These are phyloP conservation scores for Santalum album DNA, from an alignment of 164 flowering plant species.

Conservation along the genomic window DNA sequence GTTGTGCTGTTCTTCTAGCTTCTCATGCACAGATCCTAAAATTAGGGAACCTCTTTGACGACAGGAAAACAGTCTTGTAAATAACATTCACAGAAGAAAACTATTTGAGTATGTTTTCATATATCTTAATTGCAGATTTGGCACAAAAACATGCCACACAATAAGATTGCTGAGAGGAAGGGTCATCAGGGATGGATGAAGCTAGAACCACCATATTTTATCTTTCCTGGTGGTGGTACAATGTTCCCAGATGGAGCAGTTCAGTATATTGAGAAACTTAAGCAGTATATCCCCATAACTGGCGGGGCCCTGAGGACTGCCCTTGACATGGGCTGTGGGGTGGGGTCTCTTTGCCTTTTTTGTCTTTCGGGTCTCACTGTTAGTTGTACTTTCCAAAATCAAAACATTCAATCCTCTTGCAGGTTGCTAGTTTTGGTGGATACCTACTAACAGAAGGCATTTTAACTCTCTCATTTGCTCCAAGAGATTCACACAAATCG, in stretches of 20 bases:
- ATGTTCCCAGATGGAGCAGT: slow-evolving; percentile 97
- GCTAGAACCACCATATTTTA: slow-evolving; percentile 67
- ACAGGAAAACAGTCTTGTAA: too few relatives aligned
- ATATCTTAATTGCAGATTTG: slow-evolving; percentile 59
- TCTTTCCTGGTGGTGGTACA: slow-evolving; percentile 98
- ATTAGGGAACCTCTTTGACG: too few relatives aligned
- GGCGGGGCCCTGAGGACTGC: slow-evolving; percentile 84
- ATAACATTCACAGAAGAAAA: too few relatives aligned
- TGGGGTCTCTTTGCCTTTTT: slow-evolving; percentile 21
- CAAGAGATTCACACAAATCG: slow-evolving; percentile 94
- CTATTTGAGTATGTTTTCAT: background rate
- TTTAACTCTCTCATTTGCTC: slow-evolving; percentile 91
- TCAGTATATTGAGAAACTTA: slow-evolving; percentile 79
- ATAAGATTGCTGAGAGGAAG: slow-evolving; percentile 90
- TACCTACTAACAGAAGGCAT: slow-evolving; percentile 59
- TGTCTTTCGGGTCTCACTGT: slow-evolving; percentile 1
- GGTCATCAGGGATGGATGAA: slow-evolving; percentile 99
- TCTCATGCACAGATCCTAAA: too few relatives aligned
- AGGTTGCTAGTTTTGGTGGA: slow-evolving; percentile 99
- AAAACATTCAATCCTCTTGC: slow-evolving; percentile 12
- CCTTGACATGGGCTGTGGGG: slow-evolving; percentile 99
- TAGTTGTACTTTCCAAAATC: slow-evolving; percentile 2
- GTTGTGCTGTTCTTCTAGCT: too few relatives aligned
- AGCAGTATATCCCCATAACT: slow-evolving; percentile 69
- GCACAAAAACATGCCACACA: slow-evolving; percentile 93